These are phyloP conservation scores for Penicillium lividum DNA, from an alignment of 495 filamentous ascomycete genomes.

Conservation along the genomic window DNA sequence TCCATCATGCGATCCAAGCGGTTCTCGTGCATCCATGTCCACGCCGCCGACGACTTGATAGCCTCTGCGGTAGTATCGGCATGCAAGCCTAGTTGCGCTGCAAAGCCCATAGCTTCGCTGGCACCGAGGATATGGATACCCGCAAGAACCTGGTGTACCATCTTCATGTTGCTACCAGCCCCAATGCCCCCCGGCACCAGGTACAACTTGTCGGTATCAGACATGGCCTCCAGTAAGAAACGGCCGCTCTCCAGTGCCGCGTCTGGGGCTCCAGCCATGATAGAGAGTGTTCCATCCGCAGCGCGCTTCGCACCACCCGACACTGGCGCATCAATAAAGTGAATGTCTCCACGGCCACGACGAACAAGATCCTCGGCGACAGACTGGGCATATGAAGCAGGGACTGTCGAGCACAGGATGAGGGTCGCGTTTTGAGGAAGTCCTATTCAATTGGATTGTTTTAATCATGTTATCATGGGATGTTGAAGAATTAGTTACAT, in stretches of 20 bases:
- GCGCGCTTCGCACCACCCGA: constrained; percentile 75
- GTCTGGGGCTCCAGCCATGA: constrained; percentile 71
- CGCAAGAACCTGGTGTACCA: constrained; percentile 81
- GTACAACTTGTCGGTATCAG: constrained; percentile 63
- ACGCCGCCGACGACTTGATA: constrained; percentile 60
- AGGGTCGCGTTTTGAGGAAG: constrained; percentile 61
- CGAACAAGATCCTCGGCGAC: constrained; percentile 56
- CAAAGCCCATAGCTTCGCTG: constrained; percentile 74
- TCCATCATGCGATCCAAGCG: constrained; percentile 68
- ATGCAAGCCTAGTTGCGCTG: constrained; percentile 66
- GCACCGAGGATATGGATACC: constrained; percentile 72
- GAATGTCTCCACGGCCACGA: constrained; percentile 60
- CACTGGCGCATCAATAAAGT: constrained; percentile 73
- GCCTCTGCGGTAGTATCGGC: constrained; percentile 54
- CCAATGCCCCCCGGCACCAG: constrained; percentile 73
- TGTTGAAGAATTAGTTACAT: constrained; percentile 2
- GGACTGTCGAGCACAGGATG: constrained; percentile 74
- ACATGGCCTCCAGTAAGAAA: constrained; percentile 63
- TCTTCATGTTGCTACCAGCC: constrained; percentile 84
- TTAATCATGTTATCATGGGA: no score
- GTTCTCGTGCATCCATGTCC: constrained; percentile 84
- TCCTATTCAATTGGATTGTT: constrained; percentile 18
- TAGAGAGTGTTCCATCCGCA: constrained; percentile 74
- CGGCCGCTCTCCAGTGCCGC: constrained; percentile 58
- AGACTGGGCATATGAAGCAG: constrained; percentile 63